These are phyloP conservation scores for Asterionellopsis glacialis DNA, from an alignment of 108 stramenopile genomes.

Conservation along the genomic window DNA sequence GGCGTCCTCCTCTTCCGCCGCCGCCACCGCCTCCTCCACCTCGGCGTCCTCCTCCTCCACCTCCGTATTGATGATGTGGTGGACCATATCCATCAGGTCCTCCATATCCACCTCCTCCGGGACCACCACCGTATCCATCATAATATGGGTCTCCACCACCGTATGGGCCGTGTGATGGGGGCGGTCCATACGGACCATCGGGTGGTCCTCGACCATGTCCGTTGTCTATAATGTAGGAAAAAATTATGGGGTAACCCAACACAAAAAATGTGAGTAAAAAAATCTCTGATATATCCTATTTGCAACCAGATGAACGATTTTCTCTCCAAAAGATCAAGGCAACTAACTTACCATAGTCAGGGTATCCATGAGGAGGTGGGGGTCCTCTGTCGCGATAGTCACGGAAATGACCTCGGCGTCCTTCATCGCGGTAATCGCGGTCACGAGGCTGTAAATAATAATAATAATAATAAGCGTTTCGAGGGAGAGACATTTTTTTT, in stretches of 20 bases:
- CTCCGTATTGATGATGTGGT: constrained; percentile 2
- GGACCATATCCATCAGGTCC: constrained; percentile 17
- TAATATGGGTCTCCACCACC: constrained; percentile 12
- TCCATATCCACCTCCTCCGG: constrained; percentile 14
- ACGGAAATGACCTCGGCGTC: constrained; percentile 10
- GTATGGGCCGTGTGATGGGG: constrained; percentile 8
- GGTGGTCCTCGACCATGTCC: background rate
- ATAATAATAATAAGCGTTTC: background rate
- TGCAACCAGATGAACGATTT: too few relatives aligned
- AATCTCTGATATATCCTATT: too few relatives aligned
- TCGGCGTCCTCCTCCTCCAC: constrained; percentile 9
- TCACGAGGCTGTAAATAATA: constrained; percentile 3
- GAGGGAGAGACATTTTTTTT: too few relatives aligned
- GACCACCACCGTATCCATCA: constrained; percentile 6
- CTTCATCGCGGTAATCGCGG: constrained; percentile 17
- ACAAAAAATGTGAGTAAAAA: too few relatives aligned
- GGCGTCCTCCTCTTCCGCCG: background rate
- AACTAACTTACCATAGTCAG: constrained; percentile 17
- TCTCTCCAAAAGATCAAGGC: too few relatives aligned
- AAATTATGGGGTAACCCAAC: too few relatives aligned
- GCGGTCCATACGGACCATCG: constrained; percentile 20
- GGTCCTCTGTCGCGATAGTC: constrained; percentile 12
- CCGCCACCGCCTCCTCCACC: constrained; percentile 33
- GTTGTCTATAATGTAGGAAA: background rate
- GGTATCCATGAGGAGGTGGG: constrained; percentile 16